These are phyloP conservation scores for Nakazawaea populi DNA, from an alignment of 805 yeast genomes.

Conservation along the genomic window DNA sequence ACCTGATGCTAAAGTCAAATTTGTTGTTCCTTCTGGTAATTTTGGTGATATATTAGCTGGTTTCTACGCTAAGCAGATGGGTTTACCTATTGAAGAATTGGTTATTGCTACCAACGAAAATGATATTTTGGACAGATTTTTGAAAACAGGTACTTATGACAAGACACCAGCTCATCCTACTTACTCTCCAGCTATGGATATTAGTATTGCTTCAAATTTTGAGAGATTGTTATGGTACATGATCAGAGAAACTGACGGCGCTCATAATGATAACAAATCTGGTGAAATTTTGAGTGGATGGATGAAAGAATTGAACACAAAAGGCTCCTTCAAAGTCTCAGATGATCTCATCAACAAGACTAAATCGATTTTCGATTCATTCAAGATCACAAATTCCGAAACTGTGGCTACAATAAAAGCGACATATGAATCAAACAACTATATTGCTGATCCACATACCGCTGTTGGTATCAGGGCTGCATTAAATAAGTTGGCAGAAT, in stretches of 20 bases:
- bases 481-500: constrained; percentile 49
- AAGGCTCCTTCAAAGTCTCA: constrained; percentile 74
- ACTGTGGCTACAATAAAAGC: constrained; percentile 75
- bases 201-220: constrained; percentile 88
- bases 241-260: constrained; percentile 64
- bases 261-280: constrained; percentile 56
- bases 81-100: constrained; percentile 80
- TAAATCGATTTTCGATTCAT: constrained; percentile 63
- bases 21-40: constrained; percentile 96
- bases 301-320: constrained; percentile 72
- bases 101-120: constrained; percentile 95
- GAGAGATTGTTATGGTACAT: constrained; percentile 96
- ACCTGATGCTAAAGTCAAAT: constrained; percentile 49
- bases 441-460: constrained; percentile 93
- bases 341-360: constrained; percentile 62
- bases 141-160: constrained; percentile 80
- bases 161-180: constrained; percentile 81
- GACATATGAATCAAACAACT: constrained; percentile 57
- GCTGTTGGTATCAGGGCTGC: constrained; percentile 90
- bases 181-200: constrained; percentile 98
- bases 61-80: constrained; percentile 91
- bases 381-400: constrained; percentile 70
- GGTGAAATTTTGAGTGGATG: constrained; percentile 67
- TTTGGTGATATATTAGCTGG: constrained; percentile 98
- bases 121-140: constrained; percentile 89